These are phyloP conservation scores for Petunia axillaris DNA, from an alignment of 257 asterid species.

Conservation along the genomic window DNA sequence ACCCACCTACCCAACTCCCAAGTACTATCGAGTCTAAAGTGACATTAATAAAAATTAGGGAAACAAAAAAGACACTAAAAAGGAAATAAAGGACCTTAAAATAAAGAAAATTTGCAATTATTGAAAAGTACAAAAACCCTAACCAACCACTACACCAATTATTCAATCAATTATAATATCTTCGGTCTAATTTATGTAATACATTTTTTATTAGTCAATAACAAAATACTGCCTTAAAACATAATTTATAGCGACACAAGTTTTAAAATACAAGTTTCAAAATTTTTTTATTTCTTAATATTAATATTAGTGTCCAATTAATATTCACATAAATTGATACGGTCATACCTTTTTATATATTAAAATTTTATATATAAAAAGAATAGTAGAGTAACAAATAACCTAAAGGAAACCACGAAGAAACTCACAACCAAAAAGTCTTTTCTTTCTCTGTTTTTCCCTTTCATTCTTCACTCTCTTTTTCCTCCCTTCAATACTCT, in stretches of 20 bases:
- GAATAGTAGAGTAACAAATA: too few species aligned
- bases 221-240: too few species aligned
- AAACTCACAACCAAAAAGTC: slow-evolving; percentile 38
- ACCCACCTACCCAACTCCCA: neutral
- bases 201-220: too few species aligned
- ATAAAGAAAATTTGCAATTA: neutral
- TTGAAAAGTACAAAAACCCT: slow-evolving; percentile 22
- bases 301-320: too few species aligned
- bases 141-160: slow-evolving; percentile 17
- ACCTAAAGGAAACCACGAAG: slow-evolving; percentile 38
- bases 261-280: too few species aligned
- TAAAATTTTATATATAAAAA: too few species aligned
- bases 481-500: neutral
- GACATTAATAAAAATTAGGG: neutral
- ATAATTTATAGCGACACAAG: too few species aligned
- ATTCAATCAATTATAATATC: neutral
- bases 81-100: slow-evolving; percentile 19
- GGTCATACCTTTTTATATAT: too few species aligned
- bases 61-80: neutral
- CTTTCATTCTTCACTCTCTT: neutral
- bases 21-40: neutral
- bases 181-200: too few species aligned
- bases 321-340: too few species aligned
- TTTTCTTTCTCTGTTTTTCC: slow-evolving; percentile 23
- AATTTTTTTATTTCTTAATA: too few species aligned